Base-by-base conservation (phyloP, 164 flowering plant species). In the Tetracentron sinense region DNA sequence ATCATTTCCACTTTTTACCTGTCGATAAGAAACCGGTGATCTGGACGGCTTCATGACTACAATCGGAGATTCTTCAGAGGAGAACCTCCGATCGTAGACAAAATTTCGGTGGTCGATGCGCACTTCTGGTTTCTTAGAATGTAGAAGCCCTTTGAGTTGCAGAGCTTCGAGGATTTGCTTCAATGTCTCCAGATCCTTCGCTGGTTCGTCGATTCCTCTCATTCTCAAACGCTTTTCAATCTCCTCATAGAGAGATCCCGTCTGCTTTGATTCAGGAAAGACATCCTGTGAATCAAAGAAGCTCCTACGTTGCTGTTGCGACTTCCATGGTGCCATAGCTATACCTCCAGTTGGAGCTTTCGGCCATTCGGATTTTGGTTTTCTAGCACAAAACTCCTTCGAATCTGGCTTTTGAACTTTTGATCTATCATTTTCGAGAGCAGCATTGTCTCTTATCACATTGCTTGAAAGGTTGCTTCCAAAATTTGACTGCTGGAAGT, bases 151-250 rank as follows among this genome's bases (percentile, higher is more conserved):
- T 76, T 94, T 91, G 61, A 94, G 86, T 52, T 88, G 99, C 72
- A 91, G 61, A 49, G 93, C 99, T 42, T 91, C 97, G 26, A 94
- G 88, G 66, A 91, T 87, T 65, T 94, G 95, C 74, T 84, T 94
- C 64, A 89, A 69, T 0, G 99, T 83, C 35, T 89, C 96, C 23
- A 89, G 81, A 88, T 91, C 97, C 53, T 75, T 82, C 0, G 82
- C 77, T 1, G 87, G 85, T 54, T 88, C 96, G 16, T 90, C 90
- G 61, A 86, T 85, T 35, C 97, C 92, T 73, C 89, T 76, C 88
- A 89, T 75, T 69, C 58, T 89, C 66, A 86, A 66, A 69, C 88
- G 70, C 78, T 73, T 82, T 72, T 85, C 90, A 28, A 85, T 81
- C 78, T 89, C 97, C 4, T 87, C 91, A 67, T 81, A 84, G 16